A percentile compares a stretch with the other conserved stretches of the same genome.
Evolutionary conservation across 2,329 filamentous ascomycete species (phyloP).

Genomic region (Trichoderma atrobrunneum): DNA sequence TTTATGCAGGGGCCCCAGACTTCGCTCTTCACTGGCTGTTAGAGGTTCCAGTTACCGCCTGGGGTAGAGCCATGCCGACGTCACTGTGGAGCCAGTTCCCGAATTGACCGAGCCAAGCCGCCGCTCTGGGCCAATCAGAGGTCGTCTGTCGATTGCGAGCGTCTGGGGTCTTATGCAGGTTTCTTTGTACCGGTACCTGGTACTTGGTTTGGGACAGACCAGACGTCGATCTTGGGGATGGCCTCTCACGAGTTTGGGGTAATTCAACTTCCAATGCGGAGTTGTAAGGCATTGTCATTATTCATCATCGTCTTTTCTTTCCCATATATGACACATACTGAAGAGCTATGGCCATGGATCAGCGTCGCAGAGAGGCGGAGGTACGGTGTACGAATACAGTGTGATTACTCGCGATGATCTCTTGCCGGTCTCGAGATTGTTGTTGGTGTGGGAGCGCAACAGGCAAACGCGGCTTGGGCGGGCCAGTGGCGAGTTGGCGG

Average conservation of each 20-base stretch:
- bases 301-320: neutral
- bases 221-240: neutral
- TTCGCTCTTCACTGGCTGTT: neutral
- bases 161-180: neutral
- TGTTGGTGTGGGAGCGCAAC: slow-evolving; percentile 11
- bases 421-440: neutral
- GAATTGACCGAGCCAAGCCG: slow-evolving; percentile 19
- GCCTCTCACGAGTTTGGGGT: neutral
- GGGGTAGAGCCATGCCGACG: slow-evolving; percentile 10
- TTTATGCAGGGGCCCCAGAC: slow-evolving; percentile 7
- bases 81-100: neutral
- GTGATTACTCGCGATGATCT: neutral
- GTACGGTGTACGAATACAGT: neutral
- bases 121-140: neutral
- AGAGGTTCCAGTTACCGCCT: neutral
- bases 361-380: neutral
- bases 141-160: neutral
- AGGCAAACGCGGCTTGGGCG: slow-evolving; percentile 13
- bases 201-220: neutral
- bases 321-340: neutral
- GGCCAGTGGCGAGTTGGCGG: slow-evolving; percentile 15
- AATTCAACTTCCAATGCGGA: neutral
- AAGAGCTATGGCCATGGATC: neutral
- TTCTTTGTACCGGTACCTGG: neutral
- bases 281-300: neutral